Evolutionary conservation across 2,329 filamentous ascomycete species (phyloP).

Genomic region (Bipolaris cookei): DNA sequence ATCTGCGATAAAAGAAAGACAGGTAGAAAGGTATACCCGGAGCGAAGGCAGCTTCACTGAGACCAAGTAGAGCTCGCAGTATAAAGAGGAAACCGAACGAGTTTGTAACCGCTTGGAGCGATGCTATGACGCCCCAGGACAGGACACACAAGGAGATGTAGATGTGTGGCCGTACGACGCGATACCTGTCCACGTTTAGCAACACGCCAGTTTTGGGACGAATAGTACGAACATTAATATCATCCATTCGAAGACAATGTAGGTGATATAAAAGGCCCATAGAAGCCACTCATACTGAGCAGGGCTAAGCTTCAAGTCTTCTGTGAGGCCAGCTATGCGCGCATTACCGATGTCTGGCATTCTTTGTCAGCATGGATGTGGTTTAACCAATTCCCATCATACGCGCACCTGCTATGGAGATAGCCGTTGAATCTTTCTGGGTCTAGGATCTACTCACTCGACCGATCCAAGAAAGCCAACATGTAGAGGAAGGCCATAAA

Average conservation of each 20-base stretch:
- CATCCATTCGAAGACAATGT: slow-evolving; percentile 71
- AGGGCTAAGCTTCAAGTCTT: slow-evolving; percentile 62
- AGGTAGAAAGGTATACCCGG: slow-evolving; percentile 70
- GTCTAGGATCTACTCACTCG: slow-evolving; percentile 62
- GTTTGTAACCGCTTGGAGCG: slow-evolving; percentile 64
- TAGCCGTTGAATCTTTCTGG: background rate
- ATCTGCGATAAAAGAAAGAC: slow-evolving; percentile 66
- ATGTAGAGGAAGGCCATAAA: slow-evolving; percentile 85
- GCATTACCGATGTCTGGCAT: slow-evolving; percentile 65
- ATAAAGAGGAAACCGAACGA: slow-evolving; percentile 63
- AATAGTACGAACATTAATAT: slow-evolving; percentile 58
- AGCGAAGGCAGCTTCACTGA: slow-evolving; percentile 67
- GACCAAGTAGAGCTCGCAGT: slow-evolving; percentile 64
- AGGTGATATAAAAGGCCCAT: slow-evolving; percentile 68
- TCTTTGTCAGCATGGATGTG: slow-evolving; percentile 11
- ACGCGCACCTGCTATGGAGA: slow-evolving; percentile 33
- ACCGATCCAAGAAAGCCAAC: slow-evolving; percentile 83
- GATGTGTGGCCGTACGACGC: slow-evolving; percentile 64
- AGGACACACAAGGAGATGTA: slow-evolving; percentile 70
- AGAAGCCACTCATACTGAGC: slow-evolving; percentile 67
- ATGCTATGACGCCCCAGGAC: slow-evolving; percentile 80
- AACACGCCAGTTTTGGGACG: background rate
- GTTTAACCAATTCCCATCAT: background rate
- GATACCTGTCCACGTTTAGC: slow-evolving; percentile 52
- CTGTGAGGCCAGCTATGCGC: slow-evolving; percentile 63